Conservation (phyloP, 306 rosid genomes). For the Comarum palustre region DNA sequence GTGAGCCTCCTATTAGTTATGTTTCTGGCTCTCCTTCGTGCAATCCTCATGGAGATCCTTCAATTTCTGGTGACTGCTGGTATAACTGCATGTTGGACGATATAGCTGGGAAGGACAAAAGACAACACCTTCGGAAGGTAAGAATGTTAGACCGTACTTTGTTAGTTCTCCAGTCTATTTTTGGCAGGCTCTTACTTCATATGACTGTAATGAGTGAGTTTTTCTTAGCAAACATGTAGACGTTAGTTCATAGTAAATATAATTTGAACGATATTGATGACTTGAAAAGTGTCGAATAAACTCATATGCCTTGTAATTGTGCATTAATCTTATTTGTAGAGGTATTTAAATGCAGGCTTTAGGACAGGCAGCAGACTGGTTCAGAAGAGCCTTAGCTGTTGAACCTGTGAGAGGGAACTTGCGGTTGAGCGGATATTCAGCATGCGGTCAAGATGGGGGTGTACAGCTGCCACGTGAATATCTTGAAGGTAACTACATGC, state of each 20-base stretch:
- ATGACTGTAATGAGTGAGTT: not conserved
- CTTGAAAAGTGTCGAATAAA: not conserved
- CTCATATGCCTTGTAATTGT: not conserved
- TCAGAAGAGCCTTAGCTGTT: constrained; percentile 83
- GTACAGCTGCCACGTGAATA: constrained; percentile 91
- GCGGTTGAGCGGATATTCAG: constrained; percentile 94
- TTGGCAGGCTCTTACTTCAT: no score
- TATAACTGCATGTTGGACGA: constrained; percentile 90
- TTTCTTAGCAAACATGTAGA: not conserved
- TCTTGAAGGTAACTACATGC: constrained; percentile 66
- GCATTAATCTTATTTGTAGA: constrained; percentile 27
- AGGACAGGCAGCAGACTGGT: constrained; percentile 96
- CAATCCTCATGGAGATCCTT: constrained; percentile 72
- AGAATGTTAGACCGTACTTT: constrained; percentile 32
- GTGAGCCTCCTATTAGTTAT: constrained; percentile 69
- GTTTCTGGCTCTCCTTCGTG: constrained; percentile 66
- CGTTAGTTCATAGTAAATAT: not conserved
- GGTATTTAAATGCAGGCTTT: constrained; percentile 59
- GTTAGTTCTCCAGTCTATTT: constrained; percentile 14
- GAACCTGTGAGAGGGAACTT: constrained; percentile 96
- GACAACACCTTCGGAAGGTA: constrained; percentile 80
- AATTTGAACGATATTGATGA: not conserved
- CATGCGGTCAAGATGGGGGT: constrained; percentile 99
- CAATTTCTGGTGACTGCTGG: constrained; percentile 92
- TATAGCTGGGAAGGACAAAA: constrained; percentile 88